Conservation (phyloP, 73 alveolate genomes). For the Paramecium bursaria region DNA sequence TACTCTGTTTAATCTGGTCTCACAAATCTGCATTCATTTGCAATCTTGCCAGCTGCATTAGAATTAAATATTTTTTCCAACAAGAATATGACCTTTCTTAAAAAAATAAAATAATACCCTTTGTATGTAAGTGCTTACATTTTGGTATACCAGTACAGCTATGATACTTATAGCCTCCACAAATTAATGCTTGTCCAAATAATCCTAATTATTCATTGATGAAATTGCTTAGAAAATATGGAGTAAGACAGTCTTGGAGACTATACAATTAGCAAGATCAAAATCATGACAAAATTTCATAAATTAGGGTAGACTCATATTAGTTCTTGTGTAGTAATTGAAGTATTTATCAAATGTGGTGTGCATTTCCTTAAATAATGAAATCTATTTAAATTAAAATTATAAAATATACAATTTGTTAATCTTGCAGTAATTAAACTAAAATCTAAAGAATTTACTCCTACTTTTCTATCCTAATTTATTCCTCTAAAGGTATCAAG, state of each 20-base stretch:
- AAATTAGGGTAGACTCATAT: not conserved
- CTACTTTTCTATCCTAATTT: constrained; percentile 22
- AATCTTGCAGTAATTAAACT: not conserved
- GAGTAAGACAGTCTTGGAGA: constrained; percentile 5
- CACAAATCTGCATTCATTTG: too few relatives aligned
- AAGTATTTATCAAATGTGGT: constrained; percentile 7
- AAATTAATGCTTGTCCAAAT: constrained; percentile 20
- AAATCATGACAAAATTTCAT: constrained; percentile 49
- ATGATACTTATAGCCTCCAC: constrained; percentile 42
- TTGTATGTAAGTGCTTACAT: constrained; percentile 1
- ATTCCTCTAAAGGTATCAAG: not conserved
- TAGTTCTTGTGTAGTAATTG: not conserved
- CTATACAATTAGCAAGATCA: constrained; percentile 25
- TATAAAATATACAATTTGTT: not conserved
- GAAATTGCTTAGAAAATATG: constrained; percentile 27
- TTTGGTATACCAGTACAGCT: constrained; percentile 23
- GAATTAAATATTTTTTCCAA: constrained; percentile 20
- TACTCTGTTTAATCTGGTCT: too few relatives aligned
- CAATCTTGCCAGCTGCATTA: constrained; percentile 53
- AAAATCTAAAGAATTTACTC: not conserved
- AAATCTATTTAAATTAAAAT: not conserved
- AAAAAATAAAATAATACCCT: not conserved
- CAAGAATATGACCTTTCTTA: constrained; percentile 4
- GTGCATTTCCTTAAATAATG: constrained; percentile 6
- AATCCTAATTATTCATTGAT: constrained; percentile 9